phyloP scores from a whole-genome alignment of 768 basidiomycete genomes.

The Leucocoprinus leucothites region DNA sequence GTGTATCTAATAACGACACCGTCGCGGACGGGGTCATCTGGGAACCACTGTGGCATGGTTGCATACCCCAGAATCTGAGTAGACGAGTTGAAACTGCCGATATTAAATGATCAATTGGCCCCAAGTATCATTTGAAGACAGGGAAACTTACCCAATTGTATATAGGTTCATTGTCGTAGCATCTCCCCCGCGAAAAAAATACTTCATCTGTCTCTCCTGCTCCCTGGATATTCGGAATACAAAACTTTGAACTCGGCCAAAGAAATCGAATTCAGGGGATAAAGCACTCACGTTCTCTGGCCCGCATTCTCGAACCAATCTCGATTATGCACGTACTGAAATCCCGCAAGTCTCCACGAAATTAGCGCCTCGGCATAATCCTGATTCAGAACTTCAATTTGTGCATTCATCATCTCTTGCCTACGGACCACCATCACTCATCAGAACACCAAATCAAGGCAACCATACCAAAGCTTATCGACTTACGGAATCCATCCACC shows the following conservation, averaged over 20 bases:
- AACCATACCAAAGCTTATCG: neutral
- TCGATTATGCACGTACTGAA: constrained; percentile 34
- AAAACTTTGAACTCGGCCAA: neutral
- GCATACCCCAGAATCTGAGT: constrained; percentile 40
- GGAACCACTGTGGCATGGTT: constrained; percentile 43
- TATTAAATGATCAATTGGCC: constrained; percentile 11
- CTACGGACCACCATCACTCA: constrained; percentile 16
- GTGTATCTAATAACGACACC: constrained; percentile 40
- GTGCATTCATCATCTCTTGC: constrained; percentile 31
- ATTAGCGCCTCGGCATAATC: constrained; percentile 34
- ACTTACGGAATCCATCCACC: constrained; percentile 41
- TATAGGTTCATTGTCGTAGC: constrained; percentile 35
- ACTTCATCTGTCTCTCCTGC: constrained; percentile 33
- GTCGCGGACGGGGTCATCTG: constrained; percentile 33
- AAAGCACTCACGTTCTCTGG: constrained; percentile 21
- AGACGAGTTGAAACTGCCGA: constrained; percentile 20
- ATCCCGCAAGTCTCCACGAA: constrained; percentile 30
- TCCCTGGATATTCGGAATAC: constrained; percentile 16
- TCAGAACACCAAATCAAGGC: no score
- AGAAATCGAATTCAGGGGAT: neutral
- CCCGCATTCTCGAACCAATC: constrained; percentile 41
- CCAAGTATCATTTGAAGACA: no score
- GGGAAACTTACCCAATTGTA: constrained; percentile 32
- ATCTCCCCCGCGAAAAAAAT: constrained; percentile 35
- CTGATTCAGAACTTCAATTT: constrained; percentile 39